phyloP scores from a whole-genome alignment of 1,139 yeast genomes.

The Suhomyces coccinellae region DNA sequence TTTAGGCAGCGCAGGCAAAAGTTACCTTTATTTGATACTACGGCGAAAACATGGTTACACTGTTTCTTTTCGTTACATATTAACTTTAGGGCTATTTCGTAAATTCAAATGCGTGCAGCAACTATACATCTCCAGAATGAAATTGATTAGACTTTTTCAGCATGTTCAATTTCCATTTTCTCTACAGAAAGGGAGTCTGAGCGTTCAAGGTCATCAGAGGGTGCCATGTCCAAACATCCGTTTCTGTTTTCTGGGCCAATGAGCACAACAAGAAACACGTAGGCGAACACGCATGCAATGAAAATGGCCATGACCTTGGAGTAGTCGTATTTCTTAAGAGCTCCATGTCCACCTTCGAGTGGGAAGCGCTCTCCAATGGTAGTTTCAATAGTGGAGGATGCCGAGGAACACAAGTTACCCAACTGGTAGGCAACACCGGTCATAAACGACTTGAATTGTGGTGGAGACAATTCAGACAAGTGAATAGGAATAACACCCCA shows the following conservation, averaged over 20 bases:
- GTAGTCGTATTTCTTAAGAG: conserved; percentile 25
- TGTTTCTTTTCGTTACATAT: too few relatives aligned
- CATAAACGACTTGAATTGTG: conserved; percentile 70
- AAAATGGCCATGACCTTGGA: conserved; percentile 75
- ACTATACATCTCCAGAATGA: too few relatives aligned
- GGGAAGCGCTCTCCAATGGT: conserved; percentile 73
- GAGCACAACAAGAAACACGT: conserved; percentile 54
- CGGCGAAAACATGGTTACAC: too few relatives aligned
- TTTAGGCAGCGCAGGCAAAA: too few relatives aligned
- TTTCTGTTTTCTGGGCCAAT: conserved; percentile 74
- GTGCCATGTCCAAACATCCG: conserved; percentile 23
- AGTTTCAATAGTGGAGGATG: conserved; percentile 80
- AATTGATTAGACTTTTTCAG: not conserved
- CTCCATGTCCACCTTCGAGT: conserved; percentile 1
- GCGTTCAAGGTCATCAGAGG: not conserved
- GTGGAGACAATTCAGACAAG: conserved; percentile 73
- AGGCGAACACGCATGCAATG: conserved; percentile 74
- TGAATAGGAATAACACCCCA: conserved; percentile 88
- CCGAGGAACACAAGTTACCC: conserved; percentile 82
- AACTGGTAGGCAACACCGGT: conserved; percentile 78
- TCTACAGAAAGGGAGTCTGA: not conserved
- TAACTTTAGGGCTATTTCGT: too few relatives aligned
- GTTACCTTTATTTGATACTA: too few relatives aligned
- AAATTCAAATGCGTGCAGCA: too few relatives aligned
- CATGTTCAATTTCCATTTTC: not conserved